These are phyloP conservation scores for Wickerhamiella bombiphila DNA, from an alignment of 805 yeast species.

Conservation along the genomic window DNA sequence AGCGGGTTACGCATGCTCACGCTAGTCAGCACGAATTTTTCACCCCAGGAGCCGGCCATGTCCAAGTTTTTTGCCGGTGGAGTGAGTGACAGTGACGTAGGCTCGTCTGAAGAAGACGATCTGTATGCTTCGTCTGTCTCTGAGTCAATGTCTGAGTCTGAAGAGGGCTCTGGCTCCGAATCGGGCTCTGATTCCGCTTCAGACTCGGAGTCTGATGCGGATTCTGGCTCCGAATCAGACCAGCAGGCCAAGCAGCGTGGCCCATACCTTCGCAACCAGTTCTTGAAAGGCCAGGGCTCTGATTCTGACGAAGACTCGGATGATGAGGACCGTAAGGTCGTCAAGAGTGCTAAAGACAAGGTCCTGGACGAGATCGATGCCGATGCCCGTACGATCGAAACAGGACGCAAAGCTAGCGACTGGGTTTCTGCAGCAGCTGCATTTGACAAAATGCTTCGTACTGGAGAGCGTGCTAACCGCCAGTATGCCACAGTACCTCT, in stretches of 20 bases:
- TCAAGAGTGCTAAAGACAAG: slow-evolving; percentile 88
- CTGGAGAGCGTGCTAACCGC: slow-evolving; percentile 54
- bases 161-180: slow-evolving; percentile 21
- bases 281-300: slow-evolving; percentile 26
- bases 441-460: slow-evolving; percentile 63
- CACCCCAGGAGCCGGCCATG: slow-evolving; percentile 30
- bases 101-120: slow-evolving; percentile 49
- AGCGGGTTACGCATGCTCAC: too few species aligned
- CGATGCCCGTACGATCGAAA: slow-evolving; percentile 51
- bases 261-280: slow-evolving; percentile 22
- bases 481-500: slow-evolving; percentile 64
- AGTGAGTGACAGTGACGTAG: slow-evolving; percentile 39
- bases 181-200: too few species aligned
- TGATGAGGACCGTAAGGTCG: slow-evolving; percentile 68
- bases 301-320: slow-evolving; percentile 42
- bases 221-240: slow-evolving; percentile 29
- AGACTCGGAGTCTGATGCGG: slow-evolving; percentile 24
- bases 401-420: slow-evolving; percentile 52
- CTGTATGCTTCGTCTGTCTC: slow-evolving; percentile 29
- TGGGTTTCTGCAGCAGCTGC: slow-evolving; percentile 63
- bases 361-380: slow-evolving; percentile 72
- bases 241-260: slow-evolving; percentile 25
- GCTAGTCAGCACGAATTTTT: too few species aligned
- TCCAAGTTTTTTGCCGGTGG: slow-evolving; percentile 75
- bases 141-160: slow-evolving; percentile 29